Conservation (phyloP, 2,329 filamentous ascomycete genomes). For the Fusarium miscanthi region DNA sequence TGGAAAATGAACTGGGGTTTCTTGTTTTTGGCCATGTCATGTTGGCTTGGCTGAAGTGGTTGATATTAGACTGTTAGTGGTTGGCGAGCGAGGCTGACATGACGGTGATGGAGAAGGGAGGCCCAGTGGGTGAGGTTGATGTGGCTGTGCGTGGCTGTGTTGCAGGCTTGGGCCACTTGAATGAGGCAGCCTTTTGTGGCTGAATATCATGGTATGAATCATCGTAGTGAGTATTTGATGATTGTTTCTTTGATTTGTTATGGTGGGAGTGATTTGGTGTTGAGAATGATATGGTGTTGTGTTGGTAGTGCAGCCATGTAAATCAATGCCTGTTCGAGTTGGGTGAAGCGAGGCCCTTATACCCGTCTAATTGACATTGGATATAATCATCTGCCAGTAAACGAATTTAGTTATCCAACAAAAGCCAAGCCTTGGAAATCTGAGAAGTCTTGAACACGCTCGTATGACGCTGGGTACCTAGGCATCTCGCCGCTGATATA, state of each 20-base stretch:
- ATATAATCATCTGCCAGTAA: background rate
- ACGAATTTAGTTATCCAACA: background rate
- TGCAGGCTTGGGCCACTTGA: background rate
- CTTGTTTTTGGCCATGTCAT: constrained; percentile 30
- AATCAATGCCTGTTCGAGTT: background rate
- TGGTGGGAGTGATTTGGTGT: background rate
- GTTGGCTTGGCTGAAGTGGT: constrained; percentile 33
- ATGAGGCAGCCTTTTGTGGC: constrained; percentile 2
- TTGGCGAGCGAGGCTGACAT: constrained; percentile 25
- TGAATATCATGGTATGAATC: background rate
- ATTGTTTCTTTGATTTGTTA: background rate
- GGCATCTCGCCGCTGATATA: background rate
- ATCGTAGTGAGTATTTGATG: background rate
- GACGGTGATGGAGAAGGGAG: constrained; percentile 16
- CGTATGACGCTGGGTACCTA: background rate
- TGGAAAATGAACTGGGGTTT: background rate
- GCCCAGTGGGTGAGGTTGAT: constrained; percentile 35
- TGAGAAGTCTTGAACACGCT: background rate
- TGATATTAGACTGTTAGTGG: constrained; percentile 3
- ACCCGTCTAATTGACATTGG: background rate
- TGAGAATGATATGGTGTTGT: background rate
- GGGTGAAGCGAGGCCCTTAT: background rate
- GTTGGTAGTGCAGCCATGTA: background rate
- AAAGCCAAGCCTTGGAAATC: fast-evolving
- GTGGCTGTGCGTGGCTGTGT: constrained; percentile 37